Conservation (phyloP, 768 basidiomycete species). For the Phanerodontia chrysosporium region DNA sequence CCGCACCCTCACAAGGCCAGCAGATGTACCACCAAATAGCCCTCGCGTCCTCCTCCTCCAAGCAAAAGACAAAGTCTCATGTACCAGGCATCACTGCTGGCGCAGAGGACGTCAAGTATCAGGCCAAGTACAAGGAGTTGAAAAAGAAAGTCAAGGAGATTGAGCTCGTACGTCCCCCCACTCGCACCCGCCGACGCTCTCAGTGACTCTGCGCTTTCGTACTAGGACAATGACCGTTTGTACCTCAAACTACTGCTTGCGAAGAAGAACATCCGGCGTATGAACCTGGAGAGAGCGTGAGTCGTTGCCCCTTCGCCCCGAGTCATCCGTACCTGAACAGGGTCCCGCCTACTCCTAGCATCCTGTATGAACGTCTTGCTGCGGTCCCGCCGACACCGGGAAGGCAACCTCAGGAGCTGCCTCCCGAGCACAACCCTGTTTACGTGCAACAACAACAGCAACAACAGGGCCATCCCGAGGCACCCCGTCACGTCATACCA, state of each 20-base stretch:
- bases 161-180: slow-evolving; percentile 55
- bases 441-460: slow-evolving; percentile 22
- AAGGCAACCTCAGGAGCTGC: slow-evolving; percentile 23
- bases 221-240: slow-evolving; percentile 92
- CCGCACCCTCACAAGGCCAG: slow-evolving; percentile 20
- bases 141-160: slow-evolving; percentile 87
- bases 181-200: neutral
- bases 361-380: slow-evolving; percentile 76
- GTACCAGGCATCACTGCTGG: slow-evolving; percentile 62
- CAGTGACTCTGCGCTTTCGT: slow-evolving; percentile 15
- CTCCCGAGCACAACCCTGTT: slow-evolving; percentile 22
- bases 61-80: slow-evolving; percentile 13
- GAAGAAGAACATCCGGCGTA: slow-evolving; percentile 78
- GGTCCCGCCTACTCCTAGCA: slow-evolving; percentile 32
- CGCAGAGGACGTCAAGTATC: slow-evolving; percentile 83
- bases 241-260: slow-evolving; percentile 76
- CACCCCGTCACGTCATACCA: slow-evolving; percentile 26
- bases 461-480: slow-evolving; percentile 20
- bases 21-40: slow-evolving; percentile 14
- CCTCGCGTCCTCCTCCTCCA: slow-evolving; percentile 7
- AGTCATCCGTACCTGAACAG: neutral
- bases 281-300: slow-evolving; percentile 87
- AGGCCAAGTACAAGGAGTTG: slow-evolving; percentile 83
- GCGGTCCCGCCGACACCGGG: slow-evolving; percentile 53
- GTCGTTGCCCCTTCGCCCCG: slow-evolving; percentile 27